A percentile compares a stretch with the other conserved stretches of the same genome.
These are phyloP conservation scores for Macadamia tetraphylla DNA, from an alignment of 164 flowering plant species.

Conservation along the genomic window DNA sequence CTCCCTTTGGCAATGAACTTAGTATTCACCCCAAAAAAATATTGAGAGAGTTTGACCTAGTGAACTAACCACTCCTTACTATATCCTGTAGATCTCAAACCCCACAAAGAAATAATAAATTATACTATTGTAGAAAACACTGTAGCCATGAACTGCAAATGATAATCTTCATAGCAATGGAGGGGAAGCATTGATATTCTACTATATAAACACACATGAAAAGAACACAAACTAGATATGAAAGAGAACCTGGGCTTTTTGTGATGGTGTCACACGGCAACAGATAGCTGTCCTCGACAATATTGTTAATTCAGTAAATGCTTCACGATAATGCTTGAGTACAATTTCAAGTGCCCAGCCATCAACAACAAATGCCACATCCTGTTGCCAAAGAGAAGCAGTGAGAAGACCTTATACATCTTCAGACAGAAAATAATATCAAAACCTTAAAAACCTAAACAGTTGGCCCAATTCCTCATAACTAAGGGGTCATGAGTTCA, in stretches of 20 bases:
- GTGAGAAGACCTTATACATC: not conserved
- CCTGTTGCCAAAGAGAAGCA: slow-evolving; percentile 38
- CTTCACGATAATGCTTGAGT: slow-evolving; percentile 64
- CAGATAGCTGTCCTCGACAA: slow-evolving; percentile 95
- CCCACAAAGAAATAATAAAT: too few relatives aligned
- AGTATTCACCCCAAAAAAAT: too few relatives aligned
- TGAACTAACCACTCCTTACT: too few relatives aligned
- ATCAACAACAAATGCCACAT: slow-evolving; percentile 98
- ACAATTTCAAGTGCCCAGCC: slow-evolving; percentile 99
- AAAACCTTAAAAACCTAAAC: not conserved
- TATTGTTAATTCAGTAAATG: slow-evolving; percentile 88
- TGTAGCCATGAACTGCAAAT: too few relatives aligned
- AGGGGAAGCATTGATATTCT: too few relatives aligned
- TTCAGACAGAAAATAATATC: not conserved
- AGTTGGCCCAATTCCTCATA: too few relatives aligned
- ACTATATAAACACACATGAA: not conserved
- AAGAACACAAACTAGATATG: not conserved
- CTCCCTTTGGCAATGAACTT: too few relatives aligned
- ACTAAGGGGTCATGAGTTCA: too few relatives aligned
- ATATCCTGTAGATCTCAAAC: too few relatives aligned
- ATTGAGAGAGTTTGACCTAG: too few relatives aligned
- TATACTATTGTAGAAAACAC: too few relatives aligned
- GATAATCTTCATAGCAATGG: too few relatives aligned
- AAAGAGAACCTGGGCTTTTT: slow-evolving; percentile 83
- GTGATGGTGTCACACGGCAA: slow-evolving; percentile 99